These are phyloP conservation scores for Ophiostoma ips DNA, from an alignment of 2,329 filamentous ascomycete species.

Conservation along the genomic window DNA sequence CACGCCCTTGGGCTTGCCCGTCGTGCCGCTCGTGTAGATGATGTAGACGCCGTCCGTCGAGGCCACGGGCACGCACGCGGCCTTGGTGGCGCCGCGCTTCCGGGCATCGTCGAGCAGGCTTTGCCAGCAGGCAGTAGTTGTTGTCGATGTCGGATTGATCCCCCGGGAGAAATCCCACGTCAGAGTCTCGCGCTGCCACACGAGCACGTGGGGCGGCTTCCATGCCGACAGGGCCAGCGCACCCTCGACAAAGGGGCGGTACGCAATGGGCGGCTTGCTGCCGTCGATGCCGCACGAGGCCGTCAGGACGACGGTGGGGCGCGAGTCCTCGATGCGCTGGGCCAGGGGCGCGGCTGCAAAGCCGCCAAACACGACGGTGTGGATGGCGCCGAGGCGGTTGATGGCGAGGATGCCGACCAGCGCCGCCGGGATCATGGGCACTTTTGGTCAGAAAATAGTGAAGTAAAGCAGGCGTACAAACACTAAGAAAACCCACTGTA, in stretches of 20 bases:
- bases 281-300: constrained; percentile 90
- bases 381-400: constrained; percentile 70
- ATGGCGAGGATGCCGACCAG: constrained; percentile 77
- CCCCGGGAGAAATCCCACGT: constrained; percentile 66
- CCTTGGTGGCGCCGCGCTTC: background rate
- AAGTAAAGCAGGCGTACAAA: too few species aligned
- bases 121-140: constrained; percentile 44
- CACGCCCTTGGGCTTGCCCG: constrained; percentile 71
- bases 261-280: constrained; percentile 62
- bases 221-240: constrained; percentile 53
- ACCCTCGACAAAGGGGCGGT: constrained; percentile 61
- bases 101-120: constrained; percentile 56
- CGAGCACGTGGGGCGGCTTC: constrained; percentile 58
- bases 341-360: constrained; percentile 72
- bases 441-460: background rate
- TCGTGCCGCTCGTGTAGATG: constrained; percentile 79
- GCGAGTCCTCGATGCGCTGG: constrained; percentile 75
- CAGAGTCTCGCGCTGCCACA: constrained; percentile 73
- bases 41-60: constrained; percentile 76
- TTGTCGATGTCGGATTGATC: constrained; percentile 36
- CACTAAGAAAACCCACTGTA: constrained; percentile 48
- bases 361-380: constrained; percentile 86
- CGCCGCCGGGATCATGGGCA: constrained; percentile 91
- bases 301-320: constrained; percentile 64
- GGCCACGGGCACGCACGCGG: constrained; percentile 56